Conservation (phyloP, 148 eudicot genomes). For the Dysphania ambrosioides region DNA sequence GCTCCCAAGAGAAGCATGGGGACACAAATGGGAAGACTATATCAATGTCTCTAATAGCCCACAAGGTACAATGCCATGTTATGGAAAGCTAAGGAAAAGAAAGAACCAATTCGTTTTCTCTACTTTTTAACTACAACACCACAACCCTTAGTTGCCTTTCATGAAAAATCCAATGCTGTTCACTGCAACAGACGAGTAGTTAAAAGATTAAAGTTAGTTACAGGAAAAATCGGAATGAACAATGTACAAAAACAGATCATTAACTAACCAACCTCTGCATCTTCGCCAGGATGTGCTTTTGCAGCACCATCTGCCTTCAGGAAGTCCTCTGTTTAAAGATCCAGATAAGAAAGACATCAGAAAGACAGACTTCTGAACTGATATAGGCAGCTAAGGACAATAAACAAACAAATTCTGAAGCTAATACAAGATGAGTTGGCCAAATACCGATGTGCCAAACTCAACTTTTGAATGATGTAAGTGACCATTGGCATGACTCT, state of each 20-base stretch:
- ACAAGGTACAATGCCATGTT: slow-evolving; percentile 24
- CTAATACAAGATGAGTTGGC: not conserved
- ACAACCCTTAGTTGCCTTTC: slow-evolving; percentile 11
- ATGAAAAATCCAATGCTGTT: slow-evolving; percentile 24
- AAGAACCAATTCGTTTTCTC: slow-evolving; percentile 26
- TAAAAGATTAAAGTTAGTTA: not conserved
- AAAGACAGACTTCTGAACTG: not conserved
- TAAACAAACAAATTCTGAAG: slow-evolving; percentile 4
- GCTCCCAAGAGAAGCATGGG: slow-evolving; percentile 21
- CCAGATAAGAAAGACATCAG: slow-evolving; percentile 12
- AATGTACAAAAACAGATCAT: not conserved
- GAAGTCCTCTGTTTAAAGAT: slow-evolving; percentile 50
- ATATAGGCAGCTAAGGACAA: too few relatives aligned
- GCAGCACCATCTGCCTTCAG: slow-evolving; percentile 48
- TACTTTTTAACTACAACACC: slow-evolving; percentile 19
- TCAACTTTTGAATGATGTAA: not conserved
- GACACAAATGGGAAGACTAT: slow-evolving; percentile 19
- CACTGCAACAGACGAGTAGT: slow-evolving; percentile 50
- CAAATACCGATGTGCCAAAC: not conserved
- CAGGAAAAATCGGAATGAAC: not conserved
- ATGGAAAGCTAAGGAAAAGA: slow-evolving; percentile 25
- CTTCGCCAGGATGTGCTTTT: slow-evolving; percentile 51
- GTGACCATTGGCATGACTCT: not conserved
- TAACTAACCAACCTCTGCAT: slow-evolving; percentile 57
- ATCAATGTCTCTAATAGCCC: slow-evolving; percentile 22